Conservation (phyloP, 2,329 filamentous ascomycete genomes). For the Septoria linicola region DNA sequence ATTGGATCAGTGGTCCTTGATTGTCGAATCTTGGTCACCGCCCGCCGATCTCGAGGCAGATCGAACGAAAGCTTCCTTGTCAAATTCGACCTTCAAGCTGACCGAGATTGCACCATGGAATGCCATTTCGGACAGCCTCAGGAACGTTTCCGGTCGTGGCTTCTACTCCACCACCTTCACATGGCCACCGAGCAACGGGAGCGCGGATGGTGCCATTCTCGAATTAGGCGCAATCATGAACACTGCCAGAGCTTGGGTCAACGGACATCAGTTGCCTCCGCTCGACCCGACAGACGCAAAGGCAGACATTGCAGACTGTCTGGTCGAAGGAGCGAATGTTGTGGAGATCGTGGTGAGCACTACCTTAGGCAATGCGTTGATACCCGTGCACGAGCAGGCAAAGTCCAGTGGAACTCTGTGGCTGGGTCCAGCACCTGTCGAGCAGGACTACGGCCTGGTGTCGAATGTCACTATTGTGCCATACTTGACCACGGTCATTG, state of each 20-base stretch:
- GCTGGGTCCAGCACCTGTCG: slow-evolving; percentile 14
- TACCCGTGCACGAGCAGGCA: slow-evolving; percentile 12
- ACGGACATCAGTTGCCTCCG: slow-evolving; percentile 34
- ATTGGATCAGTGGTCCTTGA: slow-evolving; percentile 41
- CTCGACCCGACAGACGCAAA: slow-evolving; percentile 35
- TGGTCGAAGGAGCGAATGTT: slow-evolving; percentile 32
- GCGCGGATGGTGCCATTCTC: slow-evolving; percentile 31
- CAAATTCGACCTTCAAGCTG: slow-evolving; percentile 38
- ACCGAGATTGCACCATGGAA: slow-evolving; percentile 39
- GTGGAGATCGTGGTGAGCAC: slow-evolving; percentile 37
- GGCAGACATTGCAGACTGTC: slow-evolving; percentile 28
- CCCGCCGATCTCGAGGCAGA: slow-evolving; percentile 35
- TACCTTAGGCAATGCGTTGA: slow-evolving; percentile 35
- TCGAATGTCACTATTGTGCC: slow-evolving; percentile 19
- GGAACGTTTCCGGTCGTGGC: slow-evolving; percentile 38
- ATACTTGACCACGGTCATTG: slow-evolving; percentile 11
- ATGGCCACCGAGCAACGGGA: slow-evolving; percentile 24
- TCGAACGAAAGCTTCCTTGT: slow-evolving; percentile 18
- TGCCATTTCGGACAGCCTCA: slow-evolving; percentile 32
- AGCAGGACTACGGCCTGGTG: slow-evolving; percentile 21
- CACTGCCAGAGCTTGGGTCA: slow-evolving; percentile 35
- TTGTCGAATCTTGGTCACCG: slow-evolving; percentile 43
- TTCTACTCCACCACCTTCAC: slow-evolving; percentile 39
- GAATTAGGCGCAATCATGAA: slow-evolving; percentile 34
- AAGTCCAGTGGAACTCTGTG: slow-evolving; percentile 22